Percentiles rank a stretch among this genome's conserved stretches.
These are phyloP conservation scores for Arthrobotrys musiformis DNA, from an alignment of 2,329 filamentous ascomycete species.

Conservation along the genomic window DNA sequence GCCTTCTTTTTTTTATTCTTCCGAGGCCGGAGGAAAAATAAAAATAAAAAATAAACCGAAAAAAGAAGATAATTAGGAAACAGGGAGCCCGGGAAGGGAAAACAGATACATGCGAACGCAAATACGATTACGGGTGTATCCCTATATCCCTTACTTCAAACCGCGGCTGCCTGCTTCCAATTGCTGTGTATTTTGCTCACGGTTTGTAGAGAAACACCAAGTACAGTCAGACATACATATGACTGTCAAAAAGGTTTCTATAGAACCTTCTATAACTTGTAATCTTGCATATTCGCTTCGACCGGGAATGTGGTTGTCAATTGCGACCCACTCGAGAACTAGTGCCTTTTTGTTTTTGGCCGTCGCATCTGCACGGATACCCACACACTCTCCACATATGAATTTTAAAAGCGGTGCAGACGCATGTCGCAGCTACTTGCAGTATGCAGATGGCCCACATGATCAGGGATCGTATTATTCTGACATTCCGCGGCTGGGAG, in stretches of 20 bases:
- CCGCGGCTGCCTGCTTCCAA: conserved; percentile 16
- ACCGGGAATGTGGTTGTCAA: conserved; percentile 39
- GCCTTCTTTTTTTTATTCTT: not conserved
- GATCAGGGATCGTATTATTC: conserved; percentile 24
- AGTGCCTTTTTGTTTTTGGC: conserved; percentile 7
- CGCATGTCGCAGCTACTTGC: conserved; percentile 22
- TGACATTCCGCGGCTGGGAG: conserved; percentile 2
- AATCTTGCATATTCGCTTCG: conserved; percentile 39
- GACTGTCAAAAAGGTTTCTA: not conserved
- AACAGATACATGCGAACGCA: not conserved
- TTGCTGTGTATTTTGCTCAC: conserved; percentile 5
- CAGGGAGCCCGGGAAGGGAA: not conserved
- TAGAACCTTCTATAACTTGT: conserved; percentile 51
- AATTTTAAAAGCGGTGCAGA: not conserved
- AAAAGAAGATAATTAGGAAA: not conserved
- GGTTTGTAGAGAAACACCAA: not conserved
- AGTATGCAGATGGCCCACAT: conserved; percentile 44
- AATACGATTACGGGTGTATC: conserved; percentile 4
- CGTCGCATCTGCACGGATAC: conserved; percentile 8
- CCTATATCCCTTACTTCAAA: not conserved
- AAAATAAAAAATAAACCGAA: no score
- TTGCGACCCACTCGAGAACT: not conserved
- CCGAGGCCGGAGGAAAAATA: no score
- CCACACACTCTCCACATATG: conserved; percentile 6
- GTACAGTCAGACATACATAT: conserved; percentile 7